A percentile compares a stretch with the other conserved stretches of the same genome.
phyloP scores from a whole-genome alignment of 2,329 filamentous ascomycete genomes.

The Emmonsiellopsis sp. region DNA sequence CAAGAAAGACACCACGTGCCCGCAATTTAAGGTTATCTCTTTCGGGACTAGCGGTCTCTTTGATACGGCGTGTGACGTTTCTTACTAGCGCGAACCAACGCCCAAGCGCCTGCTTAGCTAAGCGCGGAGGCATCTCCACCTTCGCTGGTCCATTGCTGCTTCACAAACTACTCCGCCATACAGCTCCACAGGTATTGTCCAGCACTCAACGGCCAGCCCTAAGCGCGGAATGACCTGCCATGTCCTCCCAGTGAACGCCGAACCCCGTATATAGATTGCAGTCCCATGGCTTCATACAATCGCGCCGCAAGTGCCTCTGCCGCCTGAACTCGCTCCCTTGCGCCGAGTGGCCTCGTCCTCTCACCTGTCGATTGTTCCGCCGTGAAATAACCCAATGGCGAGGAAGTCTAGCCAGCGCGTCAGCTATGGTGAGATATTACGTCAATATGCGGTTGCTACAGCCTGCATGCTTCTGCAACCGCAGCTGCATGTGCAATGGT shows the following conservation, averaged over 20 bases:
- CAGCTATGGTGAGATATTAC: conserved; percentile 53
- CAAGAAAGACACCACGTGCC: too few relatives aligned
- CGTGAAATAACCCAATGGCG: conserved; percentile 41
- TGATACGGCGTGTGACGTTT: not conserved
- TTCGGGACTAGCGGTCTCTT: not conserved
- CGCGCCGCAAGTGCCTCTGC: not conserved
- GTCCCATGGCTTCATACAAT: not conserved
- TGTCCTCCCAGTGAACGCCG: not conserved
- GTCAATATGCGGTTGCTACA: not conserved
- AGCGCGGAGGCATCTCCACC: not conserved
- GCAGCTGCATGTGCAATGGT: not conserved
- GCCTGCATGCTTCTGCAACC: not conserved
- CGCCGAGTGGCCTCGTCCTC: not conserved
- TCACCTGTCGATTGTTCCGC: not conserved
- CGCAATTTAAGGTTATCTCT: too few relatives aligned
- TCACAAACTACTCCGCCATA: not conserved
- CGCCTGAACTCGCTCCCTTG: not conserved
- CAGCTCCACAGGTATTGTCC: not conserved
- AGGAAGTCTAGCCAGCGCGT: conserved; percentile 62
- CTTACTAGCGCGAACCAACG: not conserved
- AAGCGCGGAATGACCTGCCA: not conserved
- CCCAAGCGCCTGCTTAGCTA: not conserved
- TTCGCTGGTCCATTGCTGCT: too few relatives aligned
- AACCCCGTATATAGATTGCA: not conserved
- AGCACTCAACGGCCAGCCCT: not conserved